Conservation (phyloP, 148 eudicot species). For the Amaranthus palmeri region DNA sequence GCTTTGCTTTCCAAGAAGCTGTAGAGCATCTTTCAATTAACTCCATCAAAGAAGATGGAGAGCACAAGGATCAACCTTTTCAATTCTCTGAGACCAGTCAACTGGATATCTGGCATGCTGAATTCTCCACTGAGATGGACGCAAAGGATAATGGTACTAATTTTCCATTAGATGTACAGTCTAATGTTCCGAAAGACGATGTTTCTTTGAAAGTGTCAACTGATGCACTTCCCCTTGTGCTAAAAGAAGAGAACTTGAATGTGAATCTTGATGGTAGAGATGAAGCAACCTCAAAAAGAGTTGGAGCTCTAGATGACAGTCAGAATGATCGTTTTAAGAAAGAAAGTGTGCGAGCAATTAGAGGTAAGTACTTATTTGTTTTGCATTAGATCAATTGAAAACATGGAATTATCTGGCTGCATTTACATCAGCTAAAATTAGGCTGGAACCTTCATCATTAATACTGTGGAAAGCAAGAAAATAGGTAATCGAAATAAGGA, state of each 20-base stretch:
- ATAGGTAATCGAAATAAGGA: neutral
- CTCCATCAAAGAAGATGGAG: slow-evolving; percentile 32
- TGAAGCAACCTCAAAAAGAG: slow-evolving; percentile 38
- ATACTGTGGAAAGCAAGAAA: neutral
- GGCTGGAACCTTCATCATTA: neutral
- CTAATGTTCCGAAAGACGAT: slow-evolving; percentile 26
- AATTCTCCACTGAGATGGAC: slow-evolving; percentile 26
- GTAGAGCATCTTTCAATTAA: slow-evolving; percentile 31
- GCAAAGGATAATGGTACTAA: slow-evolving; percentile 26
- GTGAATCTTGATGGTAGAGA: slow-evolving; percentile 29
- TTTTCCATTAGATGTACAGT: slow-evolving; percentile 14
- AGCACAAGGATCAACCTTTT: slow-evolving; percentile 16
- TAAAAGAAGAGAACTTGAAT: slow-evolving; percentile 32
- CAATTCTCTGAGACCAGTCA: slow-evolving; percentile 27
- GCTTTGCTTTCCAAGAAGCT: slow-evolving; percentile 41
- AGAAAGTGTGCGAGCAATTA: slow-evolving; percentile 37
- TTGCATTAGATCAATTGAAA: neutral
- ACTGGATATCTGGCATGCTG: slow-evolving; percentile 21
- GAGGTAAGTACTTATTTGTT: slow-evolving; percentile 45
- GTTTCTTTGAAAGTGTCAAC: slow-evolving; percentile 26
- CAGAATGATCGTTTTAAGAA: slow-evolving; percentile 33
- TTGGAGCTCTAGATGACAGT: slow-evolving; percentile 38
- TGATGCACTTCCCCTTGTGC: slow-evolving; percentile 24
- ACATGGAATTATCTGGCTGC: neutral
- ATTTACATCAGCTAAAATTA: neutral